phyloP scores from a whole-genome alignment of 352 stramenopile genomes.

The Globisporangium ultimum region DNA sequence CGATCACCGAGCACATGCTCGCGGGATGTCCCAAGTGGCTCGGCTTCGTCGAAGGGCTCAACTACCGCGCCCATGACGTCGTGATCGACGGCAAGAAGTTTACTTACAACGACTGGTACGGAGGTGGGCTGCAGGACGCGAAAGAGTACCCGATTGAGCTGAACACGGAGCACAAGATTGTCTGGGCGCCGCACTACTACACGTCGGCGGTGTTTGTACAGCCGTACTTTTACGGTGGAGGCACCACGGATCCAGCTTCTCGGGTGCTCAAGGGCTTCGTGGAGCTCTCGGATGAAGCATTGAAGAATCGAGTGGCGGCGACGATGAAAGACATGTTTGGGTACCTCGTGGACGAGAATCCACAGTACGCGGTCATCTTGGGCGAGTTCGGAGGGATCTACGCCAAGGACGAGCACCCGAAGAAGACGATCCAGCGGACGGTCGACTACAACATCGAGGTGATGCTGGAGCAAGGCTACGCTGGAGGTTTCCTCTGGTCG shows the following conservation, averaged over 20 bases:
- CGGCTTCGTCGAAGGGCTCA: constrained; percentile 34
- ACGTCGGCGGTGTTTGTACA: constrained; percentile 26
- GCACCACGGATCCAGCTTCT: constrained; percentile 9
- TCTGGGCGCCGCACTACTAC: constrained; percentile 40
- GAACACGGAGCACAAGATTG: constrained; percentile 19
- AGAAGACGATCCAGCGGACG: constrained; percentile 42
- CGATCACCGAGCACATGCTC: constrained; percentile 27
- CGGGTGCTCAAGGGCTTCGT: constrained; percentile 17
- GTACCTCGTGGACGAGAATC: constrained; percentile 18
- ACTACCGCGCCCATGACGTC: constrained; percentile 22
- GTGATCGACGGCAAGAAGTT: constrained; percentile 24
- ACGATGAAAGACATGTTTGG: constrained; percentile 47
- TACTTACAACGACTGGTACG: constrained; percentile 36
- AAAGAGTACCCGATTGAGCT: constrained; percentile 16
- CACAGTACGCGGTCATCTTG: constrained; percentile 21
- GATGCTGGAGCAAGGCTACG: constrained; percentile 35
- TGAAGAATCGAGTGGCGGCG: constrained; percentile 14
- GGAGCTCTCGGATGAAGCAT: constrained; percentile 24
- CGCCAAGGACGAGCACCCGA: constrained; percentile 38
- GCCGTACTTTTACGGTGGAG: constrained; percentile 28
- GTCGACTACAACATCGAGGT: constrained; percentile 50
- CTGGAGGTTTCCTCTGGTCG: constrained; percentile 58
- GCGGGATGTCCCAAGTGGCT: constrained; percentile 29
- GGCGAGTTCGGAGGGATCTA: constrained; percentile 62
- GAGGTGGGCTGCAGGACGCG: constrained; percentile 30